These are phyloP conservation scores for Acanthochlamys bracteata DNA, from an alignment of 106 monocot genomes.

Conservation along the genomic window DNA sequence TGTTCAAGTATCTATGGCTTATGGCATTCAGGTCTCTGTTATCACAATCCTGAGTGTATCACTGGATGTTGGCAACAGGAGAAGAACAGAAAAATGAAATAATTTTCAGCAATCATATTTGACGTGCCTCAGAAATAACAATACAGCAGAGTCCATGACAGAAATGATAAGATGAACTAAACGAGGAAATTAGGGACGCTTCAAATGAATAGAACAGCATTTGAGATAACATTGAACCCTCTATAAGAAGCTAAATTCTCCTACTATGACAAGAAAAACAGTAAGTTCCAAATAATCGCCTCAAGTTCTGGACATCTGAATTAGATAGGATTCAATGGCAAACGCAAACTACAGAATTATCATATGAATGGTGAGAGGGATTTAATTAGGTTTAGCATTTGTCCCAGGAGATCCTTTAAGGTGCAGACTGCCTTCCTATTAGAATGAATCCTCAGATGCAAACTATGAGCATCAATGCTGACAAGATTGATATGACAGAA, in stretches of 20 bases:
- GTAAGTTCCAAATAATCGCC: conserved; percentile 25
- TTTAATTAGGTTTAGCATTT: not conserved
- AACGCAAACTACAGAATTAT: not conserved
- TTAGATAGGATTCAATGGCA: not conserved
- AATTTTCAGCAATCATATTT: not conserved
- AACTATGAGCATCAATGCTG: not conserved
- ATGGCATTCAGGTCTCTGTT: conserved; percentile 7
- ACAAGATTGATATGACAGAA: conserved; percentile 2
- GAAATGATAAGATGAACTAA: not conserved
- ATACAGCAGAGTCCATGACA: no score
- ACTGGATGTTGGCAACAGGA: not conserved
- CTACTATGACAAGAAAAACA: not conserved
- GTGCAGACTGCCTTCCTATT: not conserved
- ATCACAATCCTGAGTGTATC: conserved; percentile 11
- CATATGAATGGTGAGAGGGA: not conserved
- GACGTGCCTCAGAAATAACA: not conserved
- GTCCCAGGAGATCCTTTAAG: not conserved
- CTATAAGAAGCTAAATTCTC: not conserved
- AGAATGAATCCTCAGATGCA: not conserved
- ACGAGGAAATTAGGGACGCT: no score
- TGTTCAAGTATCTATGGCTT: not conserved
- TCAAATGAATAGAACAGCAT: conserved; percentile 6
- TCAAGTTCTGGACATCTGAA: conserved; percentile 1
- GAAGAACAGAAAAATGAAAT: not conserved
- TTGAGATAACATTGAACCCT: not conserved